Conservation (phyloP, 768 basidiomycete genomes). For the Amanita brunnescens region DNA sequence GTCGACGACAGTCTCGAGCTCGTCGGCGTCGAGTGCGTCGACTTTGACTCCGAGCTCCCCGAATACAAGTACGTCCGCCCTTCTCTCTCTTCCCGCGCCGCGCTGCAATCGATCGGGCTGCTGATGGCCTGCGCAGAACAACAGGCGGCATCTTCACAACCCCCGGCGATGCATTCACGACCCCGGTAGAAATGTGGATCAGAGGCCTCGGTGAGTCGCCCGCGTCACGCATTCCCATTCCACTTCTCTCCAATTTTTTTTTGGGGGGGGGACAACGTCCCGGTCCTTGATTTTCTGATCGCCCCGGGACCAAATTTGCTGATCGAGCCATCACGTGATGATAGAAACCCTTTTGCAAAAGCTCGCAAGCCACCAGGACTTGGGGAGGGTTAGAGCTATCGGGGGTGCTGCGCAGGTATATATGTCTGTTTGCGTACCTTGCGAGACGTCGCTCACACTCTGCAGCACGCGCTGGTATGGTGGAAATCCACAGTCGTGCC, state of each 20-base stretch:
- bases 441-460: no score
- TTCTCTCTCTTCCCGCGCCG: conserved; percentile 2
- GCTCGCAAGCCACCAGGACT: conserved; percentile 58
- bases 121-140: conserved; percentile 39
- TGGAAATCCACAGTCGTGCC: conserved; percentile 77
- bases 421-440: no score
- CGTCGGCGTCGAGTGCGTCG: conserved; percentile 73
- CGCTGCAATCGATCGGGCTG: neutral
- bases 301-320: conserved; percentile 19
- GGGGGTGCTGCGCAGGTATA: conserved; percentile 76
- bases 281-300: conserved; percentile 18
- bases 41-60: conserved; percentile 71
- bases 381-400: conserved; percentile 64
- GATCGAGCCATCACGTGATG: conserved; percentile 24
- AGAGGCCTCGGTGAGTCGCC: conserved; percentile 67
- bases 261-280: conserved; percentile 48
- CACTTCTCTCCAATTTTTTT: conserved; percentile 11
- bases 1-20: conserved; percentile 79
- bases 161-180: conserved; percentile 79
- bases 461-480: conserved; percentile 70
- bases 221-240: conserved; percentile 3
- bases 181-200: conserved; percentile 88
- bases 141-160: conserved; percentile 83
- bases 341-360: conserved; percentile 72
- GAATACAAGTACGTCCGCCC: conserved; percentile 69